Evolutionary conservation across 2,329 filamentous ascomycete species (phyloP), one percentile per base, ranked within the genome.

Genomic region (Macrophomina pseudophaseolina): DNA sequence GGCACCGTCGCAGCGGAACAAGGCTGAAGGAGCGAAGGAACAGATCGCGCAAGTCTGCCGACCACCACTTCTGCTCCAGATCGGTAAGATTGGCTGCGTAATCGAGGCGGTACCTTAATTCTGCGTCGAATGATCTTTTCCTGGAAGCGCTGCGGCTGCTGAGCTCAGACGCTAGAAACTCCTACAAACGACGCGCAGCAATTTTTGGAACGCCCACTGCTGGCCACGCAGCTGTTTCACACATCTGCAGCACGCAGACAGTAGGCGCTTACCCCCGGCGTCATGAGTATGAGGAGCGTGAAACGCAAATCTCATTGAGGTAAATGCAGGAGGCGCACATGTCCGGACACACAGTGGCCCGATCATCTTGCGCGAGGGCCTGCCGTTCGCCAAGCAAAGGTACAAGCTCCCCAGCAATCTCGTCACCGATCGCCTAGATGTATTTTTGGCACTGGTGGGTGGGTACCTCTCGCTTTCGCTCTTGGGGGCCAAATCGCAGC

Each of bases 371-470:
- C 16, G 53, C 53, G n/a, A 56, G 53, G 54, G 23, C 54, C 28
- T 40, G 38, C 38, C 12, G 54, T 59, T 59, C 54, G 54, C 54
- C 54, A 59, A 59, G 54, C 2, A 23, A 4, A 18, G 5, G 35
- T 35, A 46, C 54, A 59, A 44, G 14, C 38, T 30, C n/a, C 38
- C 3, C 56, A 46, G 28, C 56, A 33, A 46, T 48, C 42, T 51
- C 62, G 62, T 53, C 49, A 56, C 51, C 38, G 62, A 56, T 56
- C 51, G 52, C 40, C n/a, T 33, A 18, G 11, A 16, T 56, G 40
- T 65, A 56, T 65, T 65, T 65, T 65, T 65, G 63, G 63, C 63
- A 44, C 16, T 28, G 32, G 63, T 65, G 63, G 32, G 63, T 65
- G 63, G 63, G 63, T 62, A 62, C 58, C 42, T 62, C 44, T 62